A percentile compares a stretch with the other conserved stretches of the same genome.
These are phyloP conservation scores for Aspergillus nomiae DNA, from an alignment of 2,329 filamentous ascomycete genomes.

Conservation along the genomic window DNA sequence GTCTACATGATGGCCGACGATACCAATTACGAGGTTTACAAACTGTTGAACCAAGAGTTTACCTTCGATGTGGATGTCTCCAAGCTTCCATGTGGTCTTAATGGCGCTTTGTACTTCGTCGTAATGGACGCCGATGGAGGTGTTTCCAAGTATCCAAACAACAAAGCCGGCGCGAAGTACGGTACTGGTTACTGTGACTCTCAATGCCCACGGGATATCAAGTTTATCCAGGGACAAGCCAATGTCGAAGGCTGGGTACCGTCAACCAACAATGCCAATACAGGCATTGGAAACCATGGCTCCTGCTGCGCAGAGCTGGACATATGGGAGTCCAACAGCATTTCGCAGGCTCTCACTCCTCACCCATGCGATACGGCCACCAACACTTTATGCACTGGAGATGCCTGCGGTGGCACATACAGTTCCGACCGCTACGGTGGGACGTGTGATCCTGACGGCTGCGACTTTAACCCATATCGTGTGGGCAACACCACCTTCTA, in stretches of 20 bases:
- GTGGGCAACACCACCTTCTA: slow-evolving; percentile 66
- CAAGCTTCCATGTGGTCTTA: slow-evolving; percentile 67
- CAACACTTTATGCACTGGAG: slow-evolving; percentile 54
- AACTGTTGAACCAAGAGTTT: slow-evolving; percentile 68
- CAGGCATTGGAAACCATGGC: slow-evolving; percentile 56
- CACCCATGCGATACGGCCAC: slow-evolving; percentile 61
- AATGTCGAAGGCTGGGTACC: slow-evolving; percentile 58
- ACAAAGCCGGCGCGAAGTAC: slow-evolving; percentile 61
- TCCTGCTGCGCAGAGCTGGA: slow-evolving; percentile 71
- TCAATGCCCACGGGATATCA: slow-evolving; percentile 57
- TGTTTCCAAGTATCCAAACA: slow-evolving; percentile 50
- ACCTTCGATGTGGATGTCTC: slow-evolving; percentile 73
- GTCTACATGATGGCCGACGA: slow-evolving; percentile 66
- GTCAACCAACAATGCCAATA: slow-evolving; percentile 57
- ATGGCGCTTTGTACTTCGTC: slow-evolving; percentile 69
- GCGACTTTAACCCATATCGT: slow-evolving; percentile 71
- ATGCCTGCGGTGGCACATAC: slow-evolving; percentile 57
- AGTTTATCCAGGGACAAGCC: slow-evolving; percentile 50
- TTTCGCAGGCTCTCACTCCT: slow-evolving; percentile 65
- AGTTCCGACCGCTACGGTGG: slow-evolving; percentile 60
- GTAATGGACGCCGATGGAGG: slow-evolving; percentile 66
- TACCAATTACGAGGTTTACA: slow-evolving; percentile 65
- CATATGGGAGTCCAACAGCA: slow-evolving; percentile 70
- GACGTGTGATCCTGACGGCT: slow-evolving; percentile 68
- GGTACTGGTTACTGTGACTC: slow-evolving; percentile 67